phyloP scores from a whole-genome alignment of 441 rosid genomes.

The Eruca vesicaria region DNA sequence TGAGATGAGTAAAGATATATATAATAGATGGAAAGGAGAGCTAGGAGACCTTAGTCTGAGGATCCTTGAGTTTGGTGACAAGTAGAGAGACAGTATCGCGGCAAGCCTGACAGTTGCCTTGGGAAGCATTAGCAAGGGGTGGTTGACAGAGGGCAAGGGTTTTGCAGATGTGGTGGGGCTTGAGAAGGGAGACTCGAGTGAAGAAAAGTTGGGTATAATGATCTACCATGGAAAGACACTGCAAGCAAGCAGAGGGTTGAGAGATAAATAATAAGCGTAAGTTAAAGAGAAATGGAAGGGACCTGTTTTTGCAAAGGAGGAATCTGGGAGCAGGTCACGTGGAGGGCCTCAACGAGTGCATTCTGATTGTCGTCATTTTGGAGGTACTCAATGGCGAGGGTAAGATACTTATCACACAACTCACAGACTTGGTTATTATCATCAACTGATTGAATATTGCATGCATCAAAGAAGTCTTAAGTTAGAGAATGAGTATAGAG shows the following conservation, averaged over 20 bases:
- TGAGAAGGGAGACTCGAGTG: conserved; percentile 48
- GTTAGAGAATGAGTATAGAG: not conserved
- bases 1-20: too few relatives aligned
- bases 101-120: conserved; percentile 76
- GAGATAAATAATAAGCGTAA: not conserved
- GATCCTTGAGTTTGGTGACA: conserved; percentile 69
- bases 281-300: not conserved
- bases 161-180: conserved; percentile 56
- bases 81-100: conserved; percentile 64
- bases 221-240: conserved; percentile 83
- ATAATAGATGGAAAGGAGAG: too few relatives aligned
- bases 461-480: not conserved
- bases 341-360: conserved; percentile 56
- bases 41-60: conserved; percentile 75
- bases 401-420: conserved; percentile 70
- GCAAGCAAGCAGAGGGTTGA: not conserved
- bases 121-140: conserved; percentile 42
- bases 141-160: conserved; percentile 60
- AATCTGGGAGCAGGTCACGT: conserved; percentile 56
- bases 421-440: conserved; percentile 44
- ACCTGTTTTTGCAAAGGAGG: conserved; percentile 67
- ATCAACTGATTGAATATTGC: conserved; percentile 13
- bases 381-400: conserved; percentile 65
- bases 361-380: conserved; percentile 63
- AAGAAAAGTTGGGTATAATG: conserved; percentile 73